phyloP scores from a whole-genome alignment of 768 basidiomycete genomes.

The Kockovaella imperatae region DNA sequence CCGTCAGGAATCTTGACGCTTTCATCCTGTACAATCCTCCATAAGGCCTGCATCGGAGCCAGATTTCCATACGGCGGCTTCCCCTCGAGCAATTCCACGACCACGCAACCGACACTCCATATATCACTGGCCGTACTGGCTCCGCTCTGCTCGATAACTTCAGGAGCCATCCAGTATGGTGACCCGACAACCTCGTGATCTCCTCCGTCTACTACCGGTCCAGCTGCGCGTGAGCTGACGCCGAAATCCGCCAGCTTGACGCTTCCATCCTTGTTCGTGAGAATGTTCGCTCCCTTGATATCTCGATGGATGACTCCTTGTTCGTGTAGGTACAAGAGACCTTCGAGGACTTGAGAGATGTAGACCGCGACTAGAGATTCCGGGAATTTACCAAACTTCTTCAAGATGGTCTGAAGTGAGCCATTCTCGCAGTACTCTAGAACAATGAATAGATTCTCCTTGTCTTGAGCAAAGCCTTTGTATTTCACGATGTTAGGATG shows the following conservation, averaged over 20 bases:
- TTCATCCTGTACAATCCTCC: constrained; percentile 97
- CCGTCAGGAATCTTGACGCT: constrained; percentile 94
- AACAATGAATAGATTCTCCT: constrained; percentile 91
- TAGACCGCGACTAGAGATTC: constrained; percentile 94
- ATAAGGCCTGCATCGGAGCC: constrained; percentile 96
- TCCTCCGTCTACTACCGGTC: constrained; percentile 50
- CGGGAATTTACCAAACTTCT: constrained; percentile 97
- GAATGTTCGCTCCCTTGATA: constrained; percentile 97
- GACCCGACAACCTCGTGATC: constrained; percentile 94
- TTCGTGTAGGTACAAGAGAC: constrained; percentile 92
- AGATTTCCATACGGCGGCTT: constrained; percentile 93
- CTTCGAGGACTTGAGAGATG: constrained; percentile 91
- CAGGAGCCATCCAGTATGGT: constrained; percentile 99
- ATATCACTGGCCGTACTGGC: constrained; percentile 96
- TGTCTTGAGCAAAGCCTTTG: constrained; percentile 93
- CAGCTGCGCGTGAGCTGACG: constrained; percentile 74
- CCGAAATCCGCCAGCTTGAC: constrained; percentile 99
- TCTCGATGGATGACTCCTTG: constrained; percentile 99
- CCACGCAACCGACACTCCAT: constrained; percentile 95
- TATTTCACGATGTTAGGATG: constrained; percentile 98
- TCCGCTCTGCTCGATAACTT: constrained; percentile 95
- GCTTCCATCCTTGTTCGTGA: constrained; percentile 96
- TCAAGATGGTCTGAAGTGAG: constrained; percentile 86
- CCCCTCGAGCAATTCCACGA: constrained; percentile 84
- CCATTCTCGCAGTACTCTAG: constrained; percentile 98